Base-by-base conservation (phyloP, 495 filamentous ascomycete genomes). In the Aspergillus indologenus region DNA sequence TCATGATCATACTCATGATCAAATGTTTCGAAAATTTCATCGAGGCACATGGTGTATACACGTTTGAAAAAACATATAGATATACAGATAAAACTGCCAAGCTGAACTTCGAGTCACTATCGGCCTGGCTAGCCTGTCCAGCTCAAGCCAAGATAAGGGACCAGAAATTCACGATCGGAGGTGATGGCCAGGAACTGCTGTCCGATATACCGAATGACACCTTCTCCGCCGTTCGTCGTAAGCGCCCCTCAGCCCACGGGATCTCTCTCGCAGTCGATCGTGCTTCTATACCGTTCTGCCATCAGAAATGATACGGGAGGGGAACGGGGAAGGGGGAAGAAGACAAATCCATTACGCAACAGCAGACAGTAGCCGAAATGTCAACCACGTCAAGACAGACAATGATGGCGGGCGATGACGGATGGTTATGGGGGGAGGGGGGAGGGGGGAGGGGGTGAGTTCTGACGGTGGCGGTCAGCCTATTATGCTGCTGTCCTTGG, bases 161-260 rank as follows among this genome's bases (percentile, higher is more conserved):
- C 31, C 14, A 9, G 23, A 12, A 40, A 18, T 23, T 29, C 14
- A n/a, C 48, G 29, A 7, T 26, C 48, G 23, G 29, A 5, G 23
- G 23, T 44, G 50, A 24, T 48, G 54, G 59, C 43, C 44, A 57
- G 54, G 59, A 61, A 59, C 42, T 54, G 31, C 45, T 52, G 56
- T 58, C 56, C 56, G 56, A 51, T 20, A 56, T 26, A 22, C 22
- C 15, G 53, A 51, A 51, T 19, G 47, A 50, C 47, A 50, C 20
- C 47, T 26, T 26, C 47, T 50, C 22, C 20, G 22, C 11, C 22
- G 47, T 50, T 14, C 20, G 15, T 29, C 26, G 26, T 9, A 29
- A 29, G 4, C 9, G 9, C 26, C 26, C 26, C 26, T 29, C 24
- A 24, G 48, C 23, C 48, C 23, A 31, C 48, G 23, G 48, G 47